A percentile compares a stretch with the other conserved stretches of the same genome.
phyloP scores from a whole-genome alignment of 495 filamentous ascomycete species.

The Rusavskia elegans region DNA sequence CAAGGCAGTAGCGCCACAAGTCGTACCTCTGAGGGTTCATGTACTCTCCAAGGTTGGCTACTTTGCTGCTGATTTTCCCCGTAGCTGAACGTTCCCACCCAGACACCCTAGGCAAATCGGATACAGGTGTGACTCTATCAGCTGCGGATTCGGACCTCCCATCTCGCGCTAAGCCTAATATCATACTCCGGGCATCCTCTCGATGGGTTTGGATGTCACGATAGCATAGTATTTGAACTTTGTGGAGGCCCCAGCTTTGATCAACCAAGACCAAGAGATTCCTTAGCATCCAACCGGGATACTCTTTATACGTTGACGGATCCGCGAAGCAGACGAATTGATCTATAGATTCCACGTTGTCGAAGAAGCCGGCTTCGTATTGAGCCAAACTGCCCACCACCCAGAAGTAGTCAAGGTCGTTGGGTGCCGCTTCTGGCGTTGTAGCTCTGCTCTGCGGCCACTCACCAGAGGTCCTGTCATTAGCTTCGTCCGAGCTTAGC shows the following conservation, averaged over 20 bases:
- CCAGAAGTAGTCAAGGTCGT: constrained; percentile 51
- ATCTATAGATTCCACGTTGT: constrained; percentile 46
- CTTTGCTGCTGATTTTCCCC: constrained; percentile 57
- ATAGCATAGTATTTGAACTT: constrained; percentile 79
- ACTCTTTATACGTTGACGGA: constrained; percentile 71
- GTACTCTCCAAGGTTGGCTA: constrained; percentile 70
- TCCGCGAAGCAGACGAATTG: constrained; percentile 77
- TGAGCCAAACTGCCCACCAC: constrained; percentile 53
- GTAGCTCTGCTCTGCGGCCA: constrained; percentile 16
- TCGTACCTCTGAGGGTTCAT: constrained; percentile 67
- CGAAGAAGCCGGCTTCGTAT: constrained; percentile 82
- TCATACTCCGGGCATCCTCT: constrained; percentile 63
- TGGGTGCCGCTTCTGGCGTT: constrained; percentile 22
- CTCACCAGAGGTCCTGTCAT: constrained; percentile 5
- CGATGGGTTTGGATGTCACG: constrained; percentile 62
- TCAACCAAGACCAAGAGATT: constrained; percentile 80
- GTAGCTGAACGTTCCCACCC: constrained; percentile 81
- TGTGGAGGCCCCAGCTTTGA: constrained; percentile 59
- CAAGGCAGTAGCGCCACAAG: no score
- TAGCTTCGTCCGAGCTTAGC: background rate
- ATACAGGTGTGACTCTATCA: no score
- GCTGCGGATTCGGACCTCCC: background rate
- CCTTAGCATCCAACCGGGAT: constrained; percentile 82
- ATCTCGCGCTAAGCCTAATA: constrained; percentile 38
- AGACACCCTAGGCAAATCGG: constrained; percentile 60